Percentiles rank a stretch among this genome's conserved stretches.
phyloP scores from a whole-genome alignment of 1,139 yeast species.

The Kluyveromyces sp. region DNA sequence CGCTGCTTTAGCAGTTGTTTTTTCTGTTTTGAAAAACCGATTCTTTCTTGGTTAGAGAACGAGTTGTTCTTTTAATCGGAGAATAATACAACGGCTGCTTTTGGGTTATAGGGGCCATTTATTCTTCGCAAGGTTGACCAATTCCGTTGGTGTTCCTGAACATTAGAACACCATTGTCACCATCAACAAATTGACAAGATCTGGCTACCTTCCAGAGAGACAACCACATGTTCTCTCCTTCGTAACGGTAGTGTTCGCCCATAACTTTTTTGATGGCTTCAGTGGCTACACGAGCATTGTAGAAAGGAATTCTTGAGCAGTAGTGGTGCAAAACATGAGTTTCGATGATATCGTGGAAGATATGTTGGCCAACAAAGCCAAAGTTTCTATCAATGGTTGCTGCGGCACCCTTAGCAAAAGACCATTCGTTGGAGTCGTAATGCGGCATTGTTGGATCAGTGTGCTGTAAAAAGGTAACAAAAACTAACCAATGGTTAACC shows the following conservation, averaged over 20 bases:
- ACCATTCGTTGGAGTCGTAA: conserved; percentile 69
- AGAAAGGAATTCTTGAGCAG: conserved; percentile 78
- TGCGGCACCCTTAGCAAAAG: conserved; percentile 83
- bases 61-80: too few species aligned
- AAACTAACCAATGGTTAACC: conserved; percentile 87
- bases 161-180: conserved; percentile 64
- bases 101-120: background rate
- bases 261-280: conserved; percentile 71
- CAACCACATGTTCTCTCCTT: conserved; percentile 64
- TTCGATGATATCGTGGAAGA: conserved; percentile 85
- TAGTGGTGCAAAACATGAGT: conserved; percentile 86
- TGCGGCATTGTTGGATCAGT: conserved; percentile 77
- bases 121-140: conserved; percentile 18
- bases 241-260: conserved; percentile 68
- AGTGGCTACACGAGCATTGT: conserved; percentile 75
- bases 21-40: too few species aligned
- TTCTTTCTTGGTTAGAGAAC: too few species aligned
- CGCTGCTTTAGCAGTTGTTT: too few species aligned
- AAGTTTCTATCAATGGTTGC: conserved; percentile 80
- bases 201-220: conserved; percentile 67
- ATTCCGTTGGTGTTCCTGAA: conserved; percentile 71
- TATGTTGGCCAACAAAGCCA: conserved; percentile 71
- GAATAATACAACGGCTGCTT: background rate
- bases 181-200: conserved; percentile 77
- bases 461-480: conserved; percentile 79